Conservation (phyloP, 106 monocot genomes). For the Apostasia shenzhenica region DNA sequence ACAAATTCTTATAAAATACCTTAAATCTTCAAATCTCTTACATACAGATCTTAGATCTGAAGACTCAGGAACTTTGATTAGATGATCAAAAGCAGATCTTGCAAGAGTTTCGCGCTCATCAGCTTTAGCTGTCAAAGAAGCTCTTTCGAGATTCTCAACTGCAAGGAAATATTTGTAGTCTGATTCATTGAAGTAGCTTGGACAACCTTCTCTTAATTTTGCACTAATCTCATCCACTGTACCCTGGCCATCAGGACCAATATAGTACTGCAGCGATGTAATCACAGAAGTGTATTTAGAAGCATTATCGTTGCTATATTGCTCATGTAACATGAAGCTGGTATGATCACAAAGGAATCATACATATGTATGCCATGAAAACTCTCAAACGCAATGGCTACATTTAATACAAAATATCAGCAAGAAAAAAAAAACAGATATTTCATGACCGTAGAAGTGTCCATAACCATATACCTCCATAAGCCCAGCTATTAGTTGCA, state of each 20-base stretch:
- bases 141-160: conserved; percentile 90
- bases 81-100: conserved; percentile 71
- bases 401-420: too few relatives aligned
- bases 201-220: conserved; percentile 83
- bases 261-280: conserved; percentile 63
- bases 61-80: conserved; percentile 70
- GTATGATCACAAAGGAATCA: too few relatives aligned
- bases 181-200: conserved; percentile 88
- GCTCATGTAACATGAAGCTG: too few relatives aligned
- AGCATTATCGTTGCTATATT: too few relatives aligned
- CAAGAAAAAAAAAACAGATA: not conserved
- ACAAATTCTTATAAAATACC: conserved; percentile 24
- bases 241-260: conserved; percentile 72
- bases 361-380: too few relatives aligned
- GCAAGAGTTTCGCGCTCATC: conserved; percentile 75
- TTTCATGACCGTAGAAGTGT: not conserved
- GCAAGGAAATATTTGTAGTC: conserved; percentile 89
- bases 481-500: conserved; percentile 77
- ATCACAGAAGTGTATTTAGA: too few relatives aligned
- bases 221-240: conserved; percentile 93
- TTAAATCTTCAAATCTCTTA: conserved; percentile 88
- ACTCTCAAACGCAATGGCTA: too few relatives aligned
- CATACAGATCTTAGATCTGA: conserved; percentile 73
- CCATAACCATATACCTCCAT: conserved; percentile 67
- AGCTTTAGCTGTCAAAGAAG: conserved; percentile 23